Evolutionary conservation across 2,329 filamentous ascomycete genomes (phyloP), one percentile per base, ranked within the genome.

Genomic region (Talaromyces rugulosus): DNA sequence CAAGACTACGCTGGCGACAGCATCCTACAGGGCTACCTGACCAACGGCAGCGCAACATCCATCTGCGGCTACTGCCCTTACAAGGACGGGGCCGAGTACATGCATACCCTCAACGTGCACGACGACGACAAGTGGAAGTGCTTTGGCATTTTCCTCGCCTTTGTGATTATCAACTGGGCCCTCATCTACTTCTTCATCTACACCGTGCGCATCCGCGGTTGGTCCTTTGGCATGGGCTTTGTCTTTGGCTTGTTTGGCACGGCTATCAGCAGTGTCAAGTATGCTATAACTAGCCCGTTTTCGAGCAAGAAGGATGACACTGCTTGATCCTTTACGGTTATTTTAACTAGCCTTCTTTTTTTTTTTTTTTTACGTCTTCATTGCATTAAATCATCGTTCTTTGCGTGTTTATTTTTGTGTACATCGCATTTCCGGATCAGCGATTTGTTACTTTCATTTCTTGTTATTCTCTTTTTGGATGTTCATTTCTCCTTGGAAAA

Each of bases 111-210:
- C 36, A 86, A 87, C 66, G 81, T 87, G 59, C 70, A 78, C 4
- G 74, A 78, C 0, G 73, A 70, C 23, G 82, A 92, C 59, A 91
- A 91, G 76, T 92, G 89, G 89, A 77, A 84, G 51, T 80, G 88
- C 72, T 89, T 91, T 67, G 89, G 88, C 7, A 87, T 92, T 63
- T 90, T 92, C 77, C 67, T 90, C 8, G 86, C 84, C 1, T 92
- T 91, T 71, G 85, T 85, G 58, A 77, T 89, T 14, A 87, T 84
- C 57, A 92, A 91, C 70, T 91, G 87, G 86, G 77, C 82, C 47
- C 74, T 92, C 59, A 88, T 91, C 0, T 90, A 90, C 72, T 90
- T 91, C 75, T 91, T 92, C 70, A 86, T 92, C 61, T 92, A 89
- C 75, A 88, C 85, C 2, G 87, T 91, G 6, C 81, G 89, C 18